Evolutionary conservation across 257 asterid genomes (phyloP).

Genomic region (Fraxinus americana): DNA sequence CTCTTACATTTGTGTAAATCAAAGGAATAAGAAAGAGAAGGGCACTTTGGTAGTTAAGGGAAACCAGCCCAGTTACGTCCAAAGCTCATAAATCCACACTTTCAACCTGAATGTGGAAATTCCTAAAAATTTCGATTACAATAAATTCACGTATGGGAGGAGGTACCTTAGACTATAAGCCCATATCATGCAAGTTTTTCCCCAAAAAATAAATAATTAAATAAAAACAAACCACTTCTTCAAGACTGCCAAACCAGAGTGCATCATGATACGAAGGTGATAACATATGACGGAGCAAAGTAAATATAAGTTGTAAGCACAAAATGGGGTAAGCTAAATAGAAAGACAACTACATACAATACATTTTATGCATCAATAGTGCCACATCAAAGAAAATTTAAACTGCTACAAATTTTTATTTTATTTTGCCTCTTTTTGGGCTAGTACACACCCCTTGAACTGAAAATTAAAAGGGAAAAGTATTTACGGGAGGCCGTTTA

Average conservation of each 20-base stretch:
- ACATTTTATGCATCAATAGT: not conserved
- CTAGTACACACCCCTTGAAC: not conserved
- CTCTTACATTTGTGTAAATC: too few species aligned
- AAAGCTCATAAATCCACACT: too few species aligned
- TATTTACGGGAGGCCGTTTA: not conserved
- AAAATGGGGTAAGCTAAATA: not conserved
- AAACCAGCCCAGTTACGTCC: too few species aligned
- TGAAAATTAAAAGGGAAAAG: not conserved
- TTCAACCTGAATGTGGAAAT: too few species aligned
- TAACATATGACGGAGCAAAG: too few species aligned
- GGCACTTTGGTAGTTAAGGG: too few species aligned
- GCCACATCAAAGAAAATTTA: not conserved
- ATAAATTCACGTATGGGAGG: too few species aligned
- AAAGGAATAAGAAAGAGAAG: too few species aligned
- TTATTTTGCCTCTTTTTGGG: not conserved
- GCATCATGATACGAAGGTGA: not conserved
- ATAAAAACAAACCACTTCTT: too few species aligned
- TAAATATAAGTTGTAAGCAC: not conserved
- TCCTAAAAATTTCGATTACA: too few species aligned
- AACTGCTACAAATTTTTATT: not conserved
- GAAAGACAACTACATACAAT: too few species aligned
- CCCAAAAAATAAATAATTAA: not conserved
- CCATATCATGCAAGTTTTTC: not conserved
- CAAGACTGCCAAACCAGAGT: not conserved
- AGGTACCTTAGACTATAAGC: not conserved